Evolutionary conservation across 305 asterid genomes (phyloP).

Genomic region (Fraxinus sp.): DNA sequence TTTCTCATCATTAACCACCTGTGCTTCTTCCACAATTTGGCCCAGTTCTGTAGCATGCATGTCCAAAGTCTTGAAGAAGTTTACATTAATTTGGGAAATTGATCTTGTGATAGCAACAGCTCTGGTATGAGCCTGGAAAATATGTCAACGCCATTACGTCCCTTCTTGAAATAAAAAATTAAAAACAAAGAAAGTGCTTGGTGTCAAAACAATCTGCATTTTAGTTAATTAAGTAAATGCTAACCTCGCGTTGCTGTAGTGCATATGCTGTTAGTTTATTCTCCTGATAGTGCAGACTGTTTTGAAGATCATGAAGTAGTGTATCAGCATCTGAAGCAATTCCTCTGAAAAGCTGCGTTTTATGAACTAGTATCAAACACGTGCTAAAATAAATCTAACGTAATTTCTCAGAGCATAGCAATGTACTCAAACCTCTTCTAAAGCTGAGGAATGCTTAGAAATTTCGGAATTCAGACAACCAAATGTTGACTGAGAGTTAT

Average conservation of each 20-base stretch:
- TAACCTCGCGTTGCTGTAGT: slow-evolving; percentile 47
- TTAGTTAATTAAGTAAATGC: neutral
- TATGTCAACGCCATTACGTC: neutral
- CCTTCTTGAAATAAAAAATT: neutral
- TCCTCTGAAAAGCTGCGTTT: slow-evolving; percentile 36
- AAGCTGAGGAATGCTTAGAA: slow-evolving; percentile 39
- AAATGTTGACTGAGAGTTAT: slow-evolving; percentile 38
- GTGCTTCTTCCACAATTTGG: slow-evolving; percentile 70
- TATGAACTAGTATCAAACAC: neutral
- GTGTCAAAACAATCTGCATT: neutral
- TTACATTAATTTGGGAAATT: slow-evolving; percentile 37
- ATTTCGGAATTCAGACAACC: slow-evolving; percentile 45
- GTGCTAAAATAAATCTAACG: neutral
- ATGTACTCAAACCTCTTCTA: slow-evolving; percentile 23
- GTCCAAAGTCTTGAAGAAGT: slow-evolving; percentile 45
- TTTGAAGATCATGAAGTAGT: slow-evolving; percentile 38
- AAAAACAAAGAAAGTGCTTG: neutral
- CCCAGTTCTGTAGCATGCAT: slow-evolving; percentile 56
- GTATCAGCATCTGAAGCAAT: slow-evolving; percentile 37
- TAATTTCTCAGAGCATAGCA: neutral
- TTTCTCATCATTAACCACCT: slow-evolving; percentile 49
- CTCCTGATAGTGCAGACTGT: slow-evolving; percentile 34
- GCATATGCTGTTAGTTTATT: slow-evolving; percentile 33
- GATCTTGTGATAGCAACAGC: slow-evolving; percentile 39
- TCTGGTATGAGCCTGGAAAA: slow-evolving; percentile 41